phyloP scores from a whole-genome alignment of 2,329 filamentous ascomycete genomes.

The Epichloe baconii region DNA sequence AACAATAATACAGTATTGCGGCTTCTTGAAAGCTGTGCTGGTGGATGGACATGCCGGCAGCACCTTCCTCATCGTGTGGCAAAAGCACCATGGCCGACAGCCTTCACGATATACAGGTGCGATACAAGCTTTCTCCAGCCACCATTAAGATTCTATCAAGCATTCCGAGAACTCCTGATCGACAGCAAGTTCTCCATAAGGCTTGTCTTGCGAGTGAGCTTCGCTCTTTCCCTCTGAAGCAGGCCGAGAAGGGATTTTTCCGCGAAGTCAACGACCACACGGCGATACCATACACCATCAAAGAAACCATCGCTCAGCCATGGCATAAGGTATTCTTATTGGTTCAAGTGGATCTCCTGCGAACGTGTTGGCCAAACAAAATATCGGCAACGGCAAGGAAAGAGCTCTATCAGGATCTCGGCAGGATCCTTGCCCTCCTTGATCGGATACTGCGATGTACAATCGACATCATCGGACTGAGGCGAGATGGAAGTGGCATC shows the following conservation, averaged over 20 bases:
- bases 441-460: constrained; percentile 24
- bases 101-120: constrained; percentile 18
- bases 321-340: constrained; percentile 67
- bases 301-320: constrained; percentile 36
- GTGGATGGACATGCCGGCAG: neutral
- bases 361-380: constrained; percentile 45
- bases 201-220: constrained; percentile 26
- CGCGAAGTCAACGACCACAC: constrained; percentile 25
- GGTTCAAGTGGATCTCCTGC: constrained; percentile 57
- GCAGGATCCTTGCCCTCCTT: constrained; percentile 20
- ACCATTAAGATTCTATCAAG: constrained; percentile 19
- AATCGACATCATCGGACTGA: constrained; percentile 24
- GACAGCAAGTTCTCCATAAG: constrained; percentile 23
- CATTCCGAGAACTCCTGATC: constrained; percentile 14
- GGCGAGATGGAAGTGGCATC: constrained; percentile 50
- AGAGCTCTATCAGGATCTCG: constrained; percentile 19
- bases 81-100: neutral
- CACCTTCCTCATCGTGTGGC: neutral
- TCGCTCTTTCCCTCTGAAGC: constrained; percentile 22
- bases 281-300: constrained; percentile 24
- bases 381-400: constrained; percentile 19
- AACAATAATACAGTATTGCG: neutral
- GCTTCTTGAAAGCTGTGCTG: neutral
- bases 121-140: constrained; percentile 20
- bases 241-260: constrained; percentile 23